Conservation (phyloP, 2,329 filamentous ascomycete species). For the Diaporthe sp. region DNA sequence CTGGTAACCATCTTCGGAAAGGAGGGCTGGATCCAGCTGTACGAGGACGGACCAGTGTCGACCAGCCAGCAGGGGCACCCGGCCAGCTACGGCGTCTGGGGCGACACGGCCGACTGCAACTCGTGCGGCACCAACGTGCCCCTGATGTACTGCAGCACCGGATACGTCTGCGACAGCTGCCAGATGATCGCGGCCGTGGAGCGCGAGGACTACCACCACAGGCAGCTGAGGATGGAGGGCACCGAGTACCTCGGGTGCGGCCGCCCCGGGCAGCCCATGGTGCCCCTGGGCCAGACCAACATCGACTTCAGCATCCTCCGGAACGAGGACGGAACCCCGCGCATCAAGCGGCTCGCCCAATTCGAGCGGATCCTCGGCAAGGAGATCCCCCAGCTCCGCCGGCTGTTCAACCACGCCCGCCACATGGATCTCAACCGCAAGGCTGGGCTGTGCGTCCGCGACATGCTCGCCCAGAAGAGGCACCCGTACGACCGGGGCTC, state of each 20-base stretch:
- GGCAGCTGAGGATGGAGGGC: conserved; percentile 3
- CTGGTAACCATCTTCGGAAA: conserved; percentile 32
- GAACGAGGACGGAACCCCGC: background rate
- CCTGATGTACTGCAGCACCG: conserved; percentile 24
- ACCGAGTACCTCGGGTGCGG: conserved; percentile 20
- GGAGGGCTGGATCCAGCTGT: conserved; percentile 25
- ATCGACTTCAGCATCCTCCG: conserved; percentile 19
- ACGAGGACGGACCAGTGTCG: conserved; percentile 25
- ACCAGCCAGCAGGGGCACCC: background rate
- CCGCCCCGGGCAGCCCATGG: background rate
- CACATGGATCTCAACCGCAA: background rate
- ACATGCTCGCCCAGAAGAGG: background rate
- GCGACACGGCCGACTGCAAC: background rate
- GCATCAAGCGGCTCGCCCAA: background rate
- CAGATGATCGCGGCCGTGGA: background rate
- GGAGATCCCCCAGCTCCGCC: background rate
- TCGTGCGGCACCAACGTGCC: conserved; percentile 11
- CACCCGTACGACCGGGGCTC: background rate
- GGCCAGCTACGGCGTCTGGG: conserved; percentile 32
- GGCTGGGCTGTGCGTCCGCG: background rate
- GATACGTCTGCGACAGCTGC: conserved; percentile 34
- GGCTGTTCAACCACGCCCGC: background rate
- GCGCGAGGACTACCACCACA: conserved; percentile 25
- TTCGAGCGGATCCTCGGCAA: background rate
- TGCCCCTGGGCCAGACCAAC: conserved; percentile 19